These are phyloP conservation scores for Naganishia randhawae DNA, from an alignment of 768 basidiomycete genomes.

Conservation along the genomic window DNA sequence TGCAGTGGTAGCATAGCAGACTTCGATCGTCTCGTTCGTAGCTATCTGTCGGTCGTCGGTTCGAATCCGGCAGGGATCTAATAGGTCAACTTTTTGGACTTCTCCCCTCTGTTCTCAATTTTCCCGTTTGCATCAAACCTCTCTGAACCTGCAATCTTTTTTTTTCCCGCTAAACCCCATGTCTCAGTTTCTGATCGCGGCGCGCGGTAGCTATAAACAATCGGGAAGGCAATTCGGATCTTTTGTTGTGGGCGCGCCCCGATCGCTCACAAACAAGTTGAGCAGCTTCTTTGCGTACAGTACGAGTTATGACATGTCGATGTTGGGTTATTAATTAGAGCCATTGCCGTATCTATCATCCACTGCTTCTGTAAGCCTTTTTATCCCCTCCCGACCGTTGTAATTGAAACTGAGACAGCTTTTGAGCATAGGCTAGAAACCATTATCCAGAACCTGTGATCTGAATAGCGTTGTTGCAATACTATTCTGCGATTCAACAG, in stretches of 20 bases:
- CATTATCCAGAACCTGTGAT: neutral
- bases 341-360: too few relatives aligned
- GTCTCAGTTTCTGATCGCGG: neutral
- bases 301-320: neutral
- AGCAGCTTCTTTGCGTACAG: neutral
- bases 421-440: too few relatives aligned
- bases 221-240: neutral
- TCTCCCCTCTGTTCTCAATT: neutral
- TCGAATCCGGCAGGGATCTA: constrained; percentile 23
- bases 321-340: too few relatives aligned
- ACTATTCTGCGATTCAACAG: neutral
- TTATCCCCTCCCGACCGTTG: too few relatives aligned
- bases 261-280: neutral
- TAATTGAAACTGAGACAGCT: too few relatives aligned
- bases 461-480: neutral
- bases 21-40: neutral
- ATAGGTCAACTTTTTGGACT: constrained; percentile 5
- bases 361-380: too few relatives aligned
- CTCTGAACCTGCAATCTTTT: constrained; percentile 63
- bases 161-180: constrained; percentile 59
- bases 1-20: constrained; percentile 23
- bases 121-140: neutral
- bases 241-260: neutral
- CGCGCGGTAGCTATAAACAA: neutral
- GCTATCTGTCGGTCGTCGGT: constrained; percentile 16